A percentile compares a stretch with the other conserved stretches of the same genome.
Conservation (phyloP, 495 filamentous ascomycete genomes). For the Parmelia sp. region DNA sequence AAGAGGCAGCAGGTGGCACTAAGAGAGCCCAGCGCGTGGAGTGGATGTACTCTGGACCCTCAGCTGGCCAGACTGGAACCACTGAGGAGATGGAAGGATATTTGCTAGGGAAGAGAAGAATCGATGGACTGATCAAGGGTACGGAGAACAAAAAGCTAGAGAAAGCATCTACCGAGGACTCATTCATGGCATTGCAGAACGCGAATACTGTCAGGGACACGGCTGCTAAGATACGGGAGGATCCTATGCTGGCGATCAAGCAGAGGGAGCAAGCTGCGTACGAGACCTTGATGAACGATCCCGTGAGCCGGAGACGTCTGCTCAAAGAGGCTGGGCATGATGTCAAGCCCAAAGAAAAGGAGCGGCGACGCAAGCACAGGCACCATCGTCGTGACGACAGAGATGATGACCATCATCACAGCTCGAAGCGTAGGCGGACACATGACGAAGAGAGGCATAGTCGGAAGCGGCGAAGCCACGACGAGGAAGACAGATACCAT, state of each 20-base stretch:
- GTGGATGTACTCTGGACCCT: conserved; percentile 94
- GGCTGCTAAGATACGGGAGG: conserved; percentile 75
- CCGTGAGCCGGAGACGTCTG: conserved; percentile 61
- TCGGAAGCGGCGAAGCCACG: conserved; percentile 15
- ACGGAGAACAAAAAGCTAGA: conserved; percentile 71
- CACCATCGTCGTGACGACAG: conserved; percentile 40
- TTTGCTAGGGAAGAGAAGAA: conserved; percentile 81
- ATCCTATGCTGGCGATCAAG: conserved; percentile 88
- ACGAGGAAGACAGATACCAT: conserved; percentile 29
- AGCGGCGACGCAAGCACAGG: conserved; percentile 45
- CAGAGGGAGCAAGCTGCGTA: conserved; percentile 86
- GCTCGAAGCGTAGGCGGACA: conserved; percentile 17
- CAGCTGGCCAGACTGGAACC: conserved; percentile 69
- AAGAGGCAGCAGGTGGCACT: conserved; percentile 80
- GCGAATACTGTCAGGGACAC: conserved; percentile 67
- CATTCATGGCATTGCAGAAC: conserved; percentile 52
- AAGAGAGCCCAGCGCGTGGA: conserved; percentile 75
- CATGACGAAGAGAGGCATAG: conserved; percentile 29
- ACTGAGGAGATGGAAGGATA: conserved; percentile 93
- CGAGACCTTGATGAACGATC: conserved; percentile 82
- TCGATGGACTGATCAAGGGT: conserved; percentile 80
- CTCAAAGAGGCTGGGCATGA: conserved; percentile 52
- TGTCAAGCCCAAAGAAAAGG: conserved; percentile 36
- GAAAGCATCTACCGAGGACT: conserved; percentile 66
- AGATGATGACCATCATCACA: conserved; percentile 18